Conservation (phyloP, 352 stramenopile species). For the Pythium chondricola region DNA sequence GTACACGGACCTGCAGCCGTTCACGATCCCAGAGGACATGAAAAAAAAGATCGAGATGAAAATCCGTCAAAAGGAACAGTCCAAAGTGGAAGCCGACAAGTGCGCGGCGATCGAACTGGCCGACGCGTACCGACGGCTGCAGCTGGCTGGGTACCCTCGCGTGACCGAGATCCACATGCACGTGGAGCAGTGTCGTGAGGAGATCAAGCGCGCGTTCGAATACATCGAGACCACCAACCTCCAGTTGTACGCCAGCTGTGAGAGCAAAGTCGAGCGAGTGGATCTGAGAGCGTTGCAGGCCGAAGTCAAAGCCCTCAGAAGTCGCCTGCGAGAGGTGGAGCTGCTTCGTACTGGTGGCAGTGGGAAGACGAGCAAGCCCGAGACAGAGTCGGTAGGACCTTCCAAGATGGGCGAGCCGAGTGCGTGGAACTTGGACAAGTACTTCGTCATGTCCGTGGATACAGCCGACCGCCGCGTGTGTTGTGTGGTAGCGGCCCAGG, state of each 20-base stretch:
- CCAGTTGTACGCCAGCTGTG: constrained; percentile 55
- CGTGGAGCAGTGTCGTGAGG: constrained; percentile 58
- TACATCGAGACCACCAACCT: constrained; percentile 60
- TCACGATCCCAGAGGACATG: constrained; percentile 79
- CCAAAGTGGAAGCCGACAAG: constrained; percentile 41
- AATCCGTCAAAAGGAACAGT: constrained; percentile 49
- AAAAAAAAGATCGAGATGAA: constrained; percentile 63
- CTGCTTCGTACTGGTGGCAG: background rate
- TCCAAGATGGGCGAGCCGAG: background rate
- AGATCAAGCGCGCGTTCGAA: constrained; percentile 61
- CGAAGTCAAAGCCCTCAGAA: constrained; percentile 43
- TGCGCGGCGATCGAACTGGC: constrained; percentile 38
- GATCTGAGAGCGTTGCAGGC: constrained; percentile 39
- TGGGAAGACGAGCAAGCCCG: background rate
- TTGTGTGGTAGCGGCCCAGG: constrained; percentile 19
- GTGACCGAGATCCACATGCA: constrained; percentile 53
- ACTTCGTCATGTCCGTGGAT: constrained; percentile 21
- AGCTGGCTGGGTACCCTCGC: constrained; percentile 52
- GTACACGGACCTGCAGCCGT: constrained; percentile 64
- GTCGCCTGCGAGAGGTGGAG: constrained; percentile 30
- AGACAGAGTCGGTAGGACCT: background rate
- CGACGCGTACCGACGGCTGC: constrained; percentile 52
- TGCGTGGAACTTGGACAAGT: constrained; percentile 21
- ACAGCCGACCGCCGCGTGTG: constrained; percentile 2
- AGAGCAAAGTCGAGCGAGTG: constrained; percentile 51